These are phyloP conservation scores for Sugiyamaella valdiviana DNA, from an alignment of 805 yeast genomes.

Conservation along the genomic window DNA sequence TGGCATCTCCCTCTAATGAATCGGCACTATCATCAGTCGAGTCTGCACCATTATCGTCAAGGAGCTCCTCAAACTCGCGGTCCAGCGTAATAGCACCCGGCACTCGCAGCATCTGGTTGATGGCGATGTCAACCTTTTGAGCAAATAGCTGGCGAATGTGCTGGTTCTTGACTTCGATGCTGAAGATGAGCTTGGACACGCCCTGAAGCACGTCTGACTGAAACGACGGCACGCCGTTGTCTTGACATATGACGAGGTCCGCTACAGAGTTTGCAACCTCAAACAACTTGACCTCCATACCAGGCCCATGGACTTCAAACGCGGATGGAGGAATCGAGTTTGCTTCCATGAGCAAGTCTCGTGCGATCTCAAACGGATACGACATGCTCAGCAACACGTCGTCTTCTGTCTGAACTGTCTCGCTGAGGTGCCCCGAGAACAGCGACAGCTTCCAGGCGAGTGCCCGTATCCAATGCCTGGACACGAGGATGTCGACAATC, in stretches of 20 bases:
- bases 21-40: no score
- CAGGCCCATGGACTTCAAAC: slow-evolving; percentile 16
- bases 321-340: slow-evolving; percentile 6
- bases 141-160: slow-evolving; percentile 7
- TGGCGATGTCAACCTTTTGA: slow-evolving; percentile 1
- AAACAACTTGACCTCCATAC: slow-evolving; percentile 14
- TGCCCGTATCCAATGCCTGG: slow-evolving; percentile 16
- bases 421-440: slow-evolving; percentile 5
- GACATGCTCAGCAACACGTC: slow-evolving; percentile 8
- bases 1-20: background rate
- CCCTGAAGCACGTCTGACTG: slow-evolving; percentile 5
- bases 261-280: slow-evolving; percentile 12
- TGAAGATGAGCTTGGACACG: slow-evolving; percentile 6
- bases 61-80: background rate
- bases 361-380: slow-evolving; percentile 13
- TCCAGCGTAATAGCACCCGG: background rate
- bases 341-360: slow-evolving; percentile 8
- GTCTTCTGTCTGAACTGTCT: background rate
- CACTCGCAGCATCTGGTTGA: background rate
- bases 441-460: slow-evolving; percentile 15
- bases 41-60: background rate
- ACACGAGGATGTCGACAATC: slow-evolving; percentile 13
- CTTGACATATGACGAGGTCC: slow-evolving; percentile 8
- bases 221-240: background rate
- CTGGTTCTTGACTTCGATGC: slow-evolving; percentile 6